Evolutionary conservation across 441 rosid genomes (phyloP).

Genomic region (Gossypium gossypioides): DNA sequence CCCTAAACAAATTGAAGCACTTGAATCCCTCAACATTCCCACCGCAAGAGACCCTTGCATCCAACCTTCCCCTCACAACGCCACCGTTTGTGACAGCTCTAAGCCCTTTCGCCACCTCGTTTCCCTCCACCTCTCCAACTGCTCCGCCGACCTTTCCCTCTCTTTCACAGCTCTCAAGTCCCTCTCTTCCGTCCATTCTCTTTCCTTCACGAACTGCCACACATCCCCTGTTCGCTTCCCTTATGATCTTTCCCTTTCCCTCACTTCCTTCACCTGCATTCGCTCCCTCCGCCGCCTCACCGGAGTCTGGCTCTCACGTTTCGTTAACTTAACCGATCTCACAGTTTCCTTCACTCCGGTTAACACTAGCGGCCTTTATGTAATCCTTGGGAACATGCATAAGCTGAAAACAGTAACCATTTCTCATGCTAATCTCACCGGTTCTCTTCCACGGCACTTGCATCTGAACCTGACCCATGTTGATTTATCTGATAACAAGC

Average conservation of each 20-base stretch:
- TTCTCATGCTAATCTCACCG: conserved; percentile 61
- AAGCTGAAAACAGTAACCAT: conserved; percentile 49
- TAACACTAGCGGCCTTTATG: conserved; percentile 57
- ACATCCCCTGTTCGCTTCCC: conserved; percentile 49
- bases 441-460: conserved; percentile 47
- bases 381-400: conserved; percentile 57
- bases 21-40: conserved; percentile 62
- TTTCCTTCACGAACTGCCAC: conserved; percentile 63
- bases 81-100: conserved; percentile 48
- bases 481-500: conserved; percentile 65
- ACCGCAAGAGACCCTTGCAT: conserved; percentile 56
- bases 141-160: conserved; percentile 61
- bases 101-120: conserved; percentile 69
- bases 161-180: conserved; percentile 72
- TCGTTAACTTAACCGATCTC: conserved; percentile 70
- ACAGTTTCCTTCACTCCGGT: conserved; percentile 51
- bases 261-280: conserved; percentile 61
- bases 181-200: conserved; percentile 60
- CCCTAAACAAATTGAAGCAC: conserved; percentile 77
- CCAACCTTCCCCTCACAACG: conserved; percentile 29
- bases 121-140: conserved; percentile 62
- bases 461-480: conserved; percentile 52
- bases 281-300: conserved; percentile 62
- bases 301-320: conserved; percentile 59
- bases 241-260: conserved; percentile 44